phyloP scores from a whole-genome alignment of 306 rosid species.

The Prunus persica region DNA sequence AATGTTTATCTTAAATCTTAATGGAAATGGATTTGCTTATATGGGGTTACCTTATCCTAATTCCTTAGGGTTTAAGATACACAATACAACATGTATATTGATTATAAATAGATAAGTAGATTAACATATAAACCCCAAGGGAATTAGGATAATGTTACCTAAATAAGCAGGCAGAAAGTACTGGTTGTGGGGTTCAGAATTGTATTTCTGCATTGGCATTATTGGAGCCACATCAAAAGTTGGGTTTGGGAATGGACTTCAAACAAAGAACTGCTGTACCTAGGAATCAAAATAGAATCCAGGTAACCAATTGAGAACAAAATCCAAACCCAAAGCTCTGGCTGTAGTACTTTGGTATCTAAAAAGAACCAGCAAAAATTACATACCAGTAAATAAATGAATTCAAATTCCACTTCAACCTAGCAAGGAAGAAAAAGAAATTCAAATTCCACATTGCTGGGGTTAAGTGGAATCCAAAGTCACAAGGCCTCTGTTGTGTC shows the following conservation, averaged over 20 bases:
- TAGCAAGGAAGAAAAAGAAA: not conserved
- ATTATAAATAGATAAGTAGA: too few relatives aligned
- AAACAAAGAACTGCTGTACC: too few relatives aligned
- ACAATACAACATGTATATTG: too few relatives aligned
- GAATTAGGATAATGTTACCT: too few relatives aligned
- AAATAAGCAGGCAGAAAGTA: too few relatives aligned
- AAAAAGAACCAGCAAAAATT: not conserved
- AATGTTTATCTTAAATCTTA: too few relatives aligned
- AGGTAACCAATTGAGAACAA: not conserved
- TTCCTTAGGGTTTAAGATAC: too few relatives aligned
- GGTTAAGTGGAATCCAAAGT: constrained; percentile 1
- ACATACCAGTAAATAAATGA: not conserved
- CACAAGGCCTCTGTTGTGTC: not conserved
- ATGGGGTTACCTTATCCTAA: too few relatives aligned
- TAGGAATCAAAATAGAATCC: not conserved
- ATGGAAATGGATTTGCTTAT: too few relatives aligned
- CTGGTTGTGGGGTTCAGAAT: too few relatives aligned
- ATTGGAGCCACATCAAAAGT: not conserved
- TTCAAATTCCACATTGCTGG: not conserved
- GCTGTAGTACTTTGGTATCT: not conserved
- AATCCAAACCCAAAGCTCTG: not conserved
- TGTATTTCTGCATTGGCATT: too few relatives aligned
- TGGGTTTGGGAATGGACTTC: not conserved
- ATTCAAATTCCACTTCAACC: not conserved
- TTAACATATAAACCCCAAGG: too few relatives aligned